Percentiles rank a stretch among this genome's conserved stretches.
Conservation (phyloP, 2,329 filamentous ascomycete species). For the Cladosporium phlei region DNA sequence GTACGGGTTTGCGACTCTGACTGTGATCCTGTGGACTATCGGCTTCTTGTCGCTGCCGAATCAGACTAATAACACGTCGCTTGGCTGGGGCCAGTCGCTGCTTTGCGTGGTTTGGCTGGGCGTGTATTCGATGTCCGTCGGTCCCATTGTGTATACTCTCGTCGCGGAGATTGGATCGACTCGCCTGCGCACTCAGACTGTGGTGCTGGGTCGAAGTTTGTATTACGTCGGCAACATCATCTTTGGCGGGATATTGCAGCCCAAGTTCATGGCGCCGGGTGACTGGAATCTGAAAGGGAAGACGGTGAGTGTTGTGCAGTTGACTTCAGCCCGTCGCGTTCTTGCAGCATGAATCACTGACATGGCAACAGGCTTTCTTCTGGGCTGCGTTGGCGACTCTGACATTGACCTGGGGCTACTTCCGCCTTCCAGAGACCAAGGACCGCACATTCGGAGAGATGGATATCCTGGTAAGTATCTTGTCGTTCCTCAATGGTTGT, state of each 20-base stretch:
- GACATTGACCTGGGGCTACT: constrained; percentile 28
- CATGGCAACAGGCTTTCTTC: constrained; percentile 23
- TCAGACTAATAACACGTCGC: constrained; percentile 3
- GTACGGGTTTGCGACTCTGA: constrained; percentile 16
- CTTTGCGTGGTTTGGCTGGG: constrained; percentile 11
- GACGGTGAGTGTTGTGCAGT: constrained; percentile 1
- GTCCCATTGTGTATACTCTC: constrained; percentile 20
- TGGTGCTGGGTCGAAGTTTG: constrained; percentile 25
- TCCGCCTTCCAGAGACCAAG: constrained; percentile 33
- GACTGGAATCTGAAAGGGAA: constrained; percentile 11
- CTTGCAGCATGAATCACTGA: too few species aligned
- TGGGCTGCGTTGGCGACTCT: constrained; percentile 22
- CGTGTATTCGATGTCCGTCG: constrained; percentile 11
- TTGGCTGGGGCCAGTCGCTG: constrained; percentile 8
- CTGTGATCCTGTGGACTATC: constrained; percentile 5
- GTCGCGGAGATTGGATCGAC: constrained; percentile 27
- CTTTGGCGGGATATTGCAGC: constrained; percentile 26
- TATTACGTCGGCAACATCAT: constrained; percentile 25
- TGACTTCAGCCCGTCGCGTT: too few species aligned
- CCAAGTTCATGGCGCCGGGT: constrained; percentile 21
- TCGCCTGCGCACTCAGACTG: constrained; percentile 26
- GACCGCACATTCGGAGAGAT: constrained; percentile 34
- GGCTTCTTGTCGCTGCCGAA: constrained; percentile 6
- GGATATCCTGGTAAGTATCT: constrained; percentile 30
- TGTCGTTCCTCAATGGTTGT: not conserved